These are phyloP conservation scores for Diaporthe amygdali DNA, from an alignment of 2,329 filamentous ascomycete species.

Conservation along the genomic window DNA sequence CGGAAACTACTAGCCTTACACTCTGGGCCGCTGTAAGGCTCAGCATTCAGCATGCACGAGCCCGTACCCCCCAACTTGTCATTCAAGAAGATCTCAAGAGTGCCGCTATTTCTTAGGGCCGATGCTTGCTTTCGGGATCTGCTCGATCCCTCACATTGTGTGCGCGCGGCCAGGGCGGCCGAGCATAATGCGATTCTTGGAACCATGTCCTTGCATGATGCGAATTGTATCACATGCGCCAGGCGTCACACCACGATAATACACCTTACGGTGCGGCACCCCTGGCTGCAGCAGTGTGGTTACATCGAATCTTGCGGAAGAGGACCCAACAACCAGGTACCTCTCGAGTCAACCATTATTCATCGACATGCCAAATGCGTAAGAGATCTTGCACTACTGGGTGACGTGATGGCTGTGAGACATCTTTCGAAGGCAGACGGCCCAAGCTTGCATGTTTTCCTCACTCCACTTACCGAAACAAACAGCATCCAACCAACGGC, in stretches of 20 bases:
- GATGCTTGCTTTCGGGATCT: neutral
- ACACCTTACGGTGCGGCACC: neutral
- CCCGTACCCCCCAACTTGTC: neutral
- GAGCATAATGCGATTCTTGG: neutral
- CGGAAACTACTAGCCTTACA: neutral
- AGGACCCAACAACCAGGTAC: neutral
- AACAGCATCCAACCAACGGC: neutral
- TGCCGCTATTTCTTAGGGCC: no score
- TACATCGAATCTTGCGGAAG: neutral
- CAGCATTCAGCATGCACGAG: no score
- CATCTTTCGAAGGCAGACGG: neutral
- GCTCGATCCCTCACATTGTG: neutral
- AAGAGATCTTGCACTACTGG: neutral
- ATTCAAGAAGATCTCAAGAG: neutral
- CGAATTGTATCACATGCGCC: neutral
- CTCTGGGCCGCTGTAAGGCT: neutral
- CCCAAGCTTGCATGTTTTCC: neutral
- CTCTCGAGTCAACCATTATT: neutral
- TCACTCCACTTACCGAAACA: neutral
- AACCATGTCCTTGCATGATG: constrained; percentile 1
- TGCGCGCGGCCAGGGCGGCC: neutral
- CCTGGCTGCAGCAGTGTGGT: neutral
- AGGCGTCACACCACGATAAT: neutral
- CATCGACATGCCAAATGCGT: neutral
- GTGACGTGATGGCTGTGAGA: neutral